Conservation (phyloP, 495 filamentous ascomycete species). For the Penicillium salamii region DNA sequence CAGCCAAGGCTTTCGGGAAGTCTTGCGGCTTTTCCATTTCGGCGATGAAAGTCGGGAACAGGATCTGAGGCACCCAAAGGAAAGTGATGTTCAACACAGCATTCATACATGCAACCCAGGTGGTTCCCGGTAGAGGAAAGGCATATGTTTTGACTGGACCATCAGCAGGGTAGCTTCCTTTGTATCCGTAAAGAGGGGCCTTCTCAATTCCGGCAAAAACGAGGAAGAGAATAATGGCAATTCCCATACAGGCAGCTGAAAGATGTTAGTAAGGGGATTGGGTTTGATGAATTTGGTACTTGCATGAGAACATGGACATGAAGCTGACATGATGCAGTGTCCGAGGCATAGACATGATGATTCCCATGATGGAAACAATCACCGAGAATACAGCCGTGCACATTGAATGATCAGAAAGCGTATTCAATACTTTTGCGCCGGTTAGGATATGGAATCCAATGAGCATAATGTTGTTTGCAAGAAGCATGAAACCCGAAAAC, state of each 20-base stretch:
- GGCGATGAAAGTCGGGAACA: slow-evolving; percentile 56
- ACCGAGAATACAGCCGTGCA: slow-evolving; percentile 37
- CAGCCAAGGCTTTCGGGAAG: slow-evolving; percentile 51
- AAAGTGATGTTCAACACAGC: slow-evolving; percentile 46
- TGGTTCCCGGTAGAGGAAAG: slow-evolving; percentile 43
- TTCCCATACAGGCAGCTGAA: slow-evolving; percentile 39
- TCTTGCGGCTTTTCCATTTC: slow-evolving; percentile 58
- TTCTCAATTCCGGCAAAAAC: slow-evolving; percentile 44
- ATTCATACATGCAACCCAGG: slow-evolving; percentile 46
- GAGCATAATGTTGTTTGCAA: slow-evolving; percentile 39
- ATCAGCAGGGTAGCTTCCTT: slow-evolving; percentile 32
- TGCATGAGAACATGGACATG: slow-evolving; percentile 46
- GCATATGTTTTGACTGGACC: slow-evolving; percentile 43
- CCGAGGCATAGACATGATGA: slow-evolving; percentile 39
- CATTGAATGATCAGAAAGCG: slow-evolving; percentile 32
- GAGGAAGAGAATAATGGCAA: slow-evolving; percentile 46
- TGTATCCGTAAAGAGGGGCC: slow-evolving; percentile 29
- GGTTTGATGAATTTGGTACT: not conserved
- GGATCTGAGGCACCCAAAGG: slow-evolving; percentile 49
- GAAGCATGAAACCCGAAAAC: slow-evolving; percentile 37
- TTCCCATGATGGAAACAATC: slow-evolving; percentile 34
- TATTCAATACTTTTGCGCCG: slow-evolving; percentile 37
- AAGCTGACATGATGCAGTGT: slow-evolving; percentile 43
- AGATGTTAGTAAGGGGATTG: not conserved
- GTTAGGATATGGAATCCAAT: slow-evolving; percentile 41